These are phyloP conservation scores for Ustilago cynodontis DNA, from an alignment of 1,284 basidiomycete genomes.

Conservation along the genomic window DNA sequence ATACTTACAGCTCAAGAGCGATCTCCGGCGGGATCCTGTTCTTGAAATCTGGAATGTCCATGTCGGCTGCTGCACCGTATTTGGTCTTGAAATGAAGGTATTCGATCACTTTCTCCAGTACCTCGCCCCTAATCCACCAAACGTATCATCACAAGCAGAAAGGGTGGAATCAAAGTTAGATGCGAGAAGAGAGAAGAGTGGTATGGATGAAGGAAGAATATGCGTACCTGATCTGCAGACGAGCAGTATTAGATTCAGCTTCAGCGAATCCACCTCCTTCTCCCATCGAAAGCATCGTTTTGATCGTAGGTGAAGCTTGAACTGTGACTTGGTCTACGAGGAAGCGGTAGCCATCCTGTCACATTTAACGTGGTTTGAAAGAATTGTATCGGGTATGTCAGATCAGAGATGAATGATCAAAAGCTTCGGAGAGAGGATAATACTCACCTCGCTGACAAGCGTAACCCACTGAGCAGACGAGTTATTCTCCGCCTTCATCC, in stretches of 20 bases:
- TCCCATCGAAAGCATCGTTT: constrained; percentile 58
- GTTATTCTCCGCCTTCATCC: constrained; percentile 4
- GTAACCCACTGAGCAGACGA: constrained; percentile 57
- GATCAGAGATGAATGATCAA: background rate
- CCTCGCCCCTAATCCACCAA: constrained; percentile 74
- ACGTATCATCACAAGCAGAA: background rate
- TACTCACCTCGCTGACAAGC: constrained; percentile 61
- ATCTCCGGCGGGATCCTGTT: constrained; percentile 84
- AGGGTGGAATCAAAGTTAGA: too few species aligned
- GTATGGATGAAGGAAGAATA: background rate
- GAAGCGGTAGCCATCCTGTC: constrained; percentile 63
- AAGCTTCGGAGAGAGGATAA: background rate
- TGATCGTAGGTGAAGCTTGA: constrained; percentile 54
- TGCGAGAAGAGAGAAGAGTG: background rate
- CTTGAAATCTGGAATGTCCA: constrained; percentile 82
- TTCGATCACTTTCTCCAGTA: constrained; percentile 84
- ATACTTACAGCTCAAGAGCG: constrained; percentile 81
- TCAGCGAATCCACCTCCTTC: constrained; percentile 71
- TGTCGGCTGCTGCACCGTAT: constrained; percentile 76
- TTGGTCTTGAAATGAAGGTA: constrained; percentile 83
- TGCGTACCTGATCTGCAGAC: constrained; percentile 71
- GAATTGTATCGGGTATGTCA: too few species aligned
- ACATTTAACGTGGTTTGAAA: background rate
- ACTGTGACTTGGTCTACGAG: constrained; percentile 53
- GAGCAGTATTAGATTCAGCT: constrained; percentile 70